Conservation (phyloP, 495 filamentous ascomycete genomes). For the Annulohypoxylon bovei region DNA sequence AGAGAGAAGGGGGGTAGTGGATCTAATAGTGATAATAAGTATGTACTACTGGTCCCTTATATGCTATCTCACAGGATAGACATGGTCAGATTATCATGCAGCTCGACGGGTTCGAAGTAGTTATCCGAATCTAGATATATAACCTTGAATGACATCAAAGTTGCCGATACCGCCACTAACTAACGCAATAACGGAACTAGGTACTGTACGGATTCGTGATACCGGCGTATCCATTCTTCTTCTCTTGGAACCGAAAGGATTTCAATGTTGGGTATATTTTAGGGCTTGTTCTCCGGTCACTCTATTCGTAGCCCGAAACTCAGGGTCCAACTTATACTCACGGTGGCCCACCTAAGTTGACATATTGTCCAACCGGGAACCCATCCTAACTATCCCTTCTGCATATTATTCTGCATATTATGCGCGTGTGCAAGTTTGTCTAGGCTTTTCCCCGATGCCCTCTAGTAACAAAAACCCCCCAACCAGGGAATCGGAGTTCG, state of each 20-base stretch:
- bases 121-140: conserved; percentile 8
- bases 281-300: conserved; percentile 11
- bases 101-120: conserved; percentile 11
- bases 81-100: conserved; percentile 30
- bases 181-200: conserved; percentile 1
- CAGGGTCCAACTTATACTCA: conserved; percentile 24
- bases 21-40: background rate
- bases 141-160: conserved; percentile 29
- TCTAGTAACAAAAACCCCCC: conserved; percentile 1
- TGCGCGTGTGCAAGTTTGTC: conserved; percentile 12
- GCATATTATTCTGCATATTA: conserved; percentile 26
- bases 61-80: background rate
- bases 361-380: conserved; percentile 32
- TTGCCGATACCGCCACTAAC: conserved; percentile 31
- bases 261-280: conserved; percentile 3
- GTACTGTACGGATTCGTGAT: conserved; percentile 1
- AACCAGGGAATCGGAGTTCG: conserved; percentile 5
- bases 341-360: conserved; percentile 17
- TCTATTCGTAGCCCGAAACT: conserved; percentile 11
- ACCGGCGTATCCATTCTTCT: conserved; percentile 13
- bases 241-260: conserved; percentile 18
- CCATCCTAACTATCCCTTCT: conserved; percentile 6
- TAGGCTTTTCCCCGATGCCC: conserved; percentile 9
- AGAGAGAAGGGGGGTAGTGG: background rate
- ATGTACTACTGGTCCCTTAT: conserved; percentile 1